Evolutionary conservation across 352 stramenopile genomes (phyloP).

Genomic region (Globisporangium iwayamae): DNA sequence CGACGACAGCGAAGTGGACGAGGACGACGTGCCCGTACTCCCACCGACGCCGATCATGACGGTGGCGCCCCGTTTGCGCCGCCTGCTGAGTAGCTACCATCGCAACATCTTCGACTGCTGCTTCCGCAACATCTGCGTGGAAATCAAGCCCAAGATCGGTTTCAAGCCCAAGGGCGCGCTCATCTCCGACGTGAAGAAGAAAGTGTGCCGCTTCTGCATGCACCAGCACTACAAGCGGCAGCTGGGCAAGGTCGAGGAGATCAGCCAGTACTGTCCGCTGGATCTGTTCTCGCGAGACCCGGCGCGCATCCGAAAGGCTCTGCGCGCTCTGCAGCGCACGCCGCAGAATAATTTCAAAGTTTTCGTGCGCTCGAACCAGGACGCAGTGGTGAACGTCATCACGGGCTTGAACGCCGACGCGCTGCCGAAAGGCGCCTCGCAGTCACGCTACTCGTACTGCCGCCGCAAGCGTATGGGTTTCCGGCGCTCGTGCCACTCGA

Average conservation of each 20-base stretch:
- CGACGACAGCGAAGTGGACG: constrained; percentile 17
- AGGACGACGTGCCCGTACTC: constrained; percentile 24
- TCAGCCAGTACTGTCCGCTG: constrained; percentile 81
- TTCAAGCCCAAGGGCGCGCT: constrained; percentile 64
- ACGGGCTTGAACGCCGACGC: constrained; percentile 65
- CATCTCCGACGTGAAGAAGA: constrained; percentile 53
- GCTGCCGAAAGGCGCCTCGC: constrained; percentile 60
- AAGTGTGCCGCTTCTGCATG: constrained; percentile 85
- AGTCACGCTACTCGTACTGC: constrained; percentile 67
- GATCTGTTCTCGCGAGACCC: constrained; percentile 77
- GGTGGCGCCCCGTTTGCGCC: constrained; percentile 16
- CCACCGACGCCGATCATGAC: constrained; percentile 2
- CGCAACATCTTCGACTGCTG: constrained; percentile 82
- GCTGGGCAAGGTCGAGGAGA: constrained; percentile 70
- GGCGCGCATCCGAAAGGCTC: constrained; percentile 46
- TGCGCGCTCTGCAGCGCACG: constrained; percentile 67
- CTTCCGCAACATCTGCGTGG: constrained; percentile 83
- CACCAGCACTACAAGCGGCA: constrained; percentile 84
- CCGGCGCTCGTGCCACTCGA: constrained; percentile 69
- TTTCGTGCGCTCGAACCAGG: constrained; percentile 78
- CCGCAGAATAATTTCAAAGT: constrained; percentile 91
- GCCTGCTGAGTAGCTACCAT: constrained; percentile 33
- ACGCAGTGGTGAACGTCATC: constrained; percentile 77
- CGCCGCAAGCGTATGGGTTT: constrained; percentile 74
- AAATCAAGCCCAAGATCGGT: constrained; percentile 87